Evolutionary conservation across 768 basidiomycete genomes (phyloP), one percentile per base, ranked within the genome.

Genomic region (Botryobasidium botryosum): DNA sequence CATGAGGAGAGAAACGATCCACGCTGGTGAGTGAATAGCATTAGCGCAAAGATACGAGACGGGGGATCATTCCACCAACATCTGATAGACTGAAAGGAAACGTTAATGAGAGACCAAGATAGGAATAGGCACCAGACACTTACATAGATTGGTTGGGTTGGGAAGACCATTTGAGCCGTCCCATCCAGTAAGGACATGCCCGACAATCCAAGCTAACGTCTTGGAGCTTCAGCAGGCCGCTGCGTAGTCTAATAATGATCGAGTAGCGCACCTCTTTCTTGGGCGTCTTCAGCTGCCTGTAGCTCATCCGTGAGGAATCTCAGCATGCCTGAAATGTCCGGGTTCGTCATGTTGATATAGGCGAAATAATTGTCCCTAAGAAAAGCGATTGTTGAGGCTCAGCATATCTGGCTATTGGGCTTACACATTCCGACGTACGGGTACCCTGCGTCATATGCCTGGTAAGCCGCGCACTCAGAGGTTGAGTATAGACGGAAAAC

Each of bases 1-100:
- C 79, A 52, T 82, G 79, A 25, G 79, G 79, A 6, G 78, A 75
- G 58, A 68, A 82, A n/a, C 79, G 75, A 52, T 82, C 79, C 45
- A 82, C 73, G 44, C 78, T 80, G 41, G 33, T 27, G 68, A 70
- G 20, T 6, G 13, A n/a, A n/a, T n/a, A n/a, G n/a, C n/a, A n/a
- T n/a, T n/a, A n/a, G n/a, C n/a, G n/a, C n/a, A 33, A 17, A 39
- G 12, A 2, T 39, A 39, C 37, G 37, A 39, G 12, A 39, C 37
- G 12, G 37, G 24, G 12, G 37, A 12, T 2, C 13, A 39, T 13
- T 21, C 37, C 12, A 21, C 13, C 10, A 12, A 39, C 37, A 39
- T 39, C 20, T 39, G 37, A 20, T 39, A 39, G 23, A 39, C 37
- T 39, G 23, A 12, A 21, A 13, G 12, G 12, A 21, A 21, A 39